Evolutionary conservation across 2,329 filamentous ascomycete genomes (phyloP), one percentile per base, ranked within the genome.

Genomic region (Salinomyces thailandicus): DNA sequence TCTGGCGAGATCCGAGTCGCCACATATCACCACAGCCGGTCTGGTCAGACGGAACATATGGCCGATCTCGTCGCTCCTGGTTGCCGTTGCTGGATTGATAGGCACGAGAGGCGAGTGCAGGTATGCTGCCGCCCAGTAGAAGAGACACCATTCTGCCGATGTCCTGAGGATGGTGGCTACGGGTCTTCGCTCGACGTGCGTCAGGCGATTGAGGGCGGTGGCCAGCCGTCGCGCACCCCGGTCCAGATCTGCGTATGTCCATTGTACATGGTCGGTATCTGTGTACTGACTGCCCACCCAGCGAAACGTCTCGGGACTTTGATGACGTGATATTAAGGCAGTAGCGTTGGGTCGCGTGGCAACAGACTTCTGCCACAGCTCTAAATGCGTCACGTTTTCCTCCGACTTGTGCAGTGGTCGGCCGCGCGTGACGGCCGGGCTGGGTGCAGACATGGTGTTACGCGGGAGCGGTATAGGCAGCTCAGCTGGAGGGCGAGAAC

Each of bases 141-240:
- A 45, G 11, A 56, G 45, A 13, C 51, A 51, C 53, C 53, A 56
- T 52, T 56, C 53, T 44, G 50, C 53, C 37, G 54, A 51, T 19
- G 51, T 56, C 42, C 53, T 52, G 44, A 55, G 46, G 31, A 56
- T 41, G 13, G 47, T 49, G 2, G 50, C 53, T 17, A 56, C 49
- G 3, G 53, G 52, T 28, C 49, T 39, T 15, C 53, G 43, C 38
- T 56, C 51, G 37, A 55, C 46, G n/a, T 52, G 52, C 12, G 51
- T 46, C 16, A 51, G 35, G 31, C 51, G 47, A 42, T 54, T 55
- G 29, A 56, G 36, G 6, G 49, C 40, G 18, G 49, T 54, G 6
- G 53, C 51, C 35, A 56, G 39, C 31, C 53, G 47, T 17, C 53
- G 38, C 18, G 53, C 53, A 16, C 46, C 53, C 18, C 53, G 51